phyloP scores from a whole-genome alignment of 306 rosid species.

The Leucaena leucocephala region DNA sequence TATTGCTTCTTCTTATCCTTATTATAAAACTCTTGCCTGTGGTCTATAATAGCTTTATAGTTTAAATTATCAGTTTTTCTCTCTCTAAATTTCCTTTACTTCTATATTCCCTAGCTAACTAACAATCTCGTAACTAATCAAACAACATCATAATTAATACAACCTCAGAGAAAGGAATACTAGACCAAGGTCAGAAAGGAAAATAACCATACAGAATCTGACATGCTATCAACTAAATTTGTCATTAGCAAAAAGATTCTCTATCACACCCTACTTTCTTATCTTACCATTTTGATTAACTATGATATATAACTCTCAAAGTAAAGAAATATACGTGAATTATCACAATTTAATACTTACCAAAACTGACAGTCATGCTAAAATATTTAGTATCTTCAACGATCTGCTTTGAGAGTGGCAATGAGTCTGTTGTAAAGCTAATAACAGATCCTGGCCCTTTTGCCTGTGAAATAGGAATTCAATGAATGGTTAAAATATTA shows the following conservation, averaged over 20 bases:
- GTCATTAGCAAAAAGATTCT: not conserved
- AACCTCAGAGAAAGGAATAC: not conserved
- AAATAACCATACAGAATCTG: no score
- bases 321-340: not conserved
- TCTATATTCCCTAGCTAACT: no score
- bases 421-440: slow-evolving; percentile 86
- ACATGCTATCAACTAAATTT: not conserved
- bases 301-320: not conserved
- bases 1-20: no score
- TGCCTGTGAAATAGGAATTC: slow-evolving; percentile 56
- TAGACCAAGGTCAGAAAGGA: not conserved
- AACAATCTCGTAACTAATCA: no score
- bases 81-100: no score
- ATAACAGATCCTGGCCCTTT: slow-evolving; percentile 92
- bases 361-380: slow-evolving; percentile 94
- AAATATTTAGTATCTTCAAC: slow-evolving; percentile 86
- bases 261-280: not conserved
- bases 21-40: no score
- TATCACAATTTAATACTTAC: slow-evolving; percentile 44
- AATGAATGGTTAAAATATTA: slow-evolving; percentile 20
- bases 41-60: no score
- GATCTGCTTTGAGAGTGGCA: slow-evolving; percentile 84
- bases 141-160: no score
- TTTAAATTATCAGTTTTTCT: no score
- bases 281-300: not conserved